Percentiles rank a stretch among this genome's conserved stretches.
Conservation (phyloP, 805 yeast species). For the Wickerhamiella hasegawae region DNA sequence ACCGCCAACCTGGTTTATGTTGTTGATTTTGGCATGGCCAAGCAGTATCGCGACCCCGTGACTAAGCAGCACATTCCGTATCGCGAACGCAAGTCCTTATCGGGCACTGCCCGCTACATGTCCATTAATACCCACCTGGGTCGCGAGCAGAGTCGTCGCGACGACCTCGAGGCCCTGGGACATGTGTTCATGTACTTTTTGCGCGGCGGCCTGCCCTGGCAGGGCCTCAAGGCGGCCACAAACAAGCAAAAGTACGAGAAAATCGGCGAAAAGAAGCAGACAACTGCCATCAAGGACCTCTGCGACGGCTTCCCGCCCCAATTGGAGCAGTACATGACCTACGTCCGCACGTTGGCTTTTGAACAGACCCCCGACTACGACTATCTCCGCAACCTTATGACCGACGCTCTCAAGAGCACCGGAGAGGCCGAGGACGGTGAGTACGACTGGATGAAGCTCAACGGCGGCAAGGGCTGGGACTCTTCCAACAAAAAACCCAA, state of each 20-base stretch:
- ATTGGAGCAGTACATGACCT: conserved; percentile 79
- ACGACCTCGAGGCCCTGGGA: conserved; percentile 90
- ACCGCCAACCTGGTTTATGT: conserved; percentile 76
- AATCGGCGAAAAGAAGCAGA: conserved; percentile 89
- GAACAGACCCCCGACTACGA: conserved; percentile 94
- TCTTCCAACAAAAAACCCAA: conserved; percentile 82
- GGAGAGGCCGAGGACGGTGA: conserved; percentile 69
- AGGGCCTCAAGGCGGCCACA: conserved; percentile 94
- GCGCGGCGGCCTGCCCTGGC: conserved; percentile 90
- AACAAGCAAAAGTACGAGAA: conserved; percentile 95
- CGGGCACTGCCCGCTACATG: conserved; percentile 98
- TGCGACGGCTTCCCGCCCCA: conserved; percentile 85
- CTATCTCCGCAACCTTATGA: conserved; percentile 61
- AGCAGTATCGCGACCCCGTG: conserved; percentile 91
- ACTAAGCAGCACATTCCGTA: conserved; percentile 93
- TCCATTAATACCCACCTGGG: conserved; percentile 94
- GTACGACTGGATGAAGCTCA: conserved; percentile 95
- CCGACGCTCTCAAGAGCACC: conserved; percentile 57
- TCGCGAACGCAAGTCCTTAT: conserved; percentile 84
- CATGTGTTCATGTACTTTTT: conserved; percentile 92
- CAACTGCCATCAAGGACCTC: conserved; percentile 71
- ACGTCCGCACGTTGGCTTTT: conserved; percentile 75
- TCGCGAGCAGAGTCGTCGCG: conserved; percentile 90
- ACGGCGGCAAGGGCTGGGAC: conserved; percentile 76
- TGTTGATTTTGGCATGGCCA: conserved; percentile 98